Conservation (phyloP, 139 green algal species). For the Desmodesmus armatus region DNA sequence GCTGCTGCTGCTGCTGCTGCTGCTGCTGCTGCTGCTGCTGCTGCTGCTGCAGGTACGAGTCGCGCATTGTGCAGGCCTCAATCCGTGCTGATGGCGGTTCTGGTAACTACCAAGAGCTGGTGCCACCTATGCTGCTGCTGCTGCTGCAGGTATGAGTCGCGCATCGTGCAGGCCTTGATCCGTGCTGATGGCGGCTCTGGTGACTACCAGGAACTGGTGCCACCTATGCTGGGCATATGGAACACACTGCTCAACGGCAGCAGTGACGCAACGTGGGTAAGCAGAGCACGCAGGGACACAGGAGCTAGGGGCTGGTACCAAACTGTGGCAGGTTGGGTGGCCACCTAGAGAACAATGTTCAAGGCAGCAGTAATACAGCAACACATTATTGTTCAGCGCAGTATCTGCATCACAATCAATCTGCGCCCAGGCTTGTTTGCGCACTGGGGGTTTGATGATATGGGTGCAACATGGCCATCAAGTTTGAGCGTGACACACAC, state of each 20-base stretch:
- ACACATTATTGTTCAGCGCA: too few relatives aligned
- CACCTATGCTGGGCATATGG: constrained; percentile 87
- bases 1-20: constrained; percentile 11
- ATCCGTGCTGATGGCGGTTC: constrained; percentile 84
- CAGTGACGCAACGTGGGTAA: constrained; percentile 25
- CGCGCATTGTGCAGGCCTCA: constrained; percentile 86
- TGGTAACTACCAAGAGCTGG: constrained; percentile 80
- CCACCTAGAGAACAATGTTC: too few relatives aligned
- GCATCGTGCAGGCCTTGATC: constrained; percentile 90
- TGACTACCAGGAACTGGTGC: constrained; percentile 76
- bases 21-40: constrained; percentile 23
- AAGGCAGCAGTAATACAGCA: too few relatives aligned
- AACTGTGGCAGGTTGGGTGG: too few relatives aligned
- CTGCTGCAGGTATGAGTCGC: constrained; percentile 81
- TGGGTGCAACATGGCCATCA: too few relatives aligned
- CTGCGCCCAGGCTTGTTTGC: too few relatives aligned
- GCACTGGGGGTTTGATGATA: too few relatives aligned
- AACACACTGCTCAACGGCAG: constrained; percentile 76
- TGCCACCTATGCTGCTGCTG: constrained; percentile 76
- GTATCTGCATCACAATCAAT: too few relatives aligned
- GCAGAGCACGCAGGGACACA: too few relatives aligned
- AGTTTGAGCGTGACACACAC: too few relatives aligned
- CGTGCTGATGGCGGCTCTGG: constrained; percentile 82
- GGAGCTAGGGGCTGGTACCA: too few relatives aligned
- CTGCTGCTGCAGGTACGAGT: constrained; percentile 84